A percentile compares a stretch with the other conserved stretches of the same genome.
Evolutionary conservation across 2,329 filamentous ascomycete genomes (phyloP).

Genomic region (Dactylonectria macrodidyma): DNA sequence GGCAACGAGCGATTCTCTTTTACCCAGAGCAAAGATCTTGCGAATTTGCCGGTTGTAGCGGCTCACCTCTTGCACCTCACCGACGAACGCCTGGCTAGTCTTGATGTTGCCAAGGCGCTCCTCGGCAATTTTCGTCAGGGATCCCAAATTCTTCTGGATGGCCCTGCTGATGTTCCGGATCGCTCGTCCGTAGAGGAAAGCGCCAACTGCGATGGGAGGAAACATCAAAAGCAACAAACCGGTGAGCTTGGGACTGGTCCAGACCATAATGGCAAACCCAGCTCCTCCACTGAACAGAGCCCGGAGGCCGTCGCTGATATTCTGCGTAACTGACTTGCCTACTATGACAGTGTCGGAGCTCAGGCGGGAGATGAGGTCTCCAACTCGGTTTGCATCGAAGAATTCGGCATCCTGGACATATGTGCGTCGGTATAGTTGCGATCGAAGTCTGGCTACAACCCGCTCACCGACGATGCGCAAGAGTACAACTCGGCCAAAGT

Average conservation of each 20-base stretch:
- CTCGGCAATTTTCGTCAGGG: slow-evolving; percentile 96
- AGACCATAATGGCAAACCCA: slow-evolving; percentile 95
- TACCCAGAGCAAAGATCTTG: slow-evolving; percentile 91
- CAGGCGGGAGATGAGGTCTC: slow-evolving; percentile 94
- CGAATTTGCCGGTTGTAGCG: slow-evolving; percentile 95
- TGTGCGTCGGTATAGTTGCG: slow-evolving; percentile 90
- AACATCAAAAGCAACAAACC: slow-evolving; percentile 89
- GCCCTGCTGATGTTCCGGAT: slow-evolving; percentile 92
- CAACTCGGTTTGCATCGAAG: slow-evolving; percentile 97
- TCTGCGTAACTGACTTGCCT: slow-evolving; percentile 98
- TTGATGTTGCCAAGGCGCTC: slow-evolving; percentile 97
- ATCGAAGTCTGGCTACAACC: slow-evolving; percentile 90
- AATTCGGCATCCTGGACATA: slow-evolving; percentile 99
- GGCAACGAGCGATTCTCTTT: slow-evolving; percentile 87
- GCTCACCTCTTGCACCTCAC: slow-evolving; percentile 89
- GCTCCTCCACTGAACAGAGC: slow-evolving; percentile 91
- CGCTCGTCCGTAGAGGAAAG: slow-evolving; percentile 91
- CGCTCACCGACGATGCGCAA: slow-evolving; percentile 95
- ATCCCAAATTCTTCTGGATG: slow-evolving; percentile 94
- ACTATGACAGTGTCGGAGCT: slow-evolving; percentile 98
- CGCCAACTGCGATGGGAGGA: slow-evolving; percentile 90
- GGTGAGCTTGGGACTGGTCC: slow-evolving; percentile 91
- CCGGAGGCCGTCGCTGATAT: slow-evolving; percentile 94
- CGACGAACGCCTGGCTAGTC: slow-evolving; percentile 96
- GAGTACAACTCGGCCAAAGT: slow-evolving; percentile 94